Evolutionary conservation across 768 basidiomycete genomes (phyloP), one percentile per base, ranked within the genome.

Genomic region (Tricholoma matsutake): DNA sequence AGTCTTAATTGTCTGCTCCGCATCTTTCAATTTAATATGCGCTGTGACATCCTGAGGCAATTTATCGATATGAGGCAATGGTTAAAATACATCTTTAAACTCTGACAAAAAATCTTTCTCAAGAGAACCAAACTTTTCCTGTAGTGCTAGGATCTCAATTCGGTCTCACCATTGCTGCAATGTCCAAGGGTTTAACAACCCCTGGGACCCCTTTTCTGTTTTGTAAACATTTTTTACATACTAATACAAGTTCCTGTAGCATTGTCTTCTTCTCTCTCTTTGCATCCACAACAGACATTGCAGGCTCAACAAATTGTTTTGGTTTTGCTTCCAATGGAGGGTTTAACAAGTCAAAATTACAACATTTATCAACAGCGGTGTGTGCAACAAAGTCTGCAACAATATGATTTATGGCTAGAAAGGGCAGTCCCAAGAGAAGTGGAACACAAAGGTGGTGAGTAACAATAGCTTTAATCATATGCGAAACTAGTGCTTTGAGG

Each of bases 401-500:
- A 41, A 72, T 58, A 22, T 64, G 57, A 43, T 69, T 61, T 3
- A 47, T 3, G 18, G 39, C n/a, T 22, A 70, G 59, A 53, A 65
- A 70, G 60, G 68, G 63, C 2, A 70, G 65, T 66, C 72, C 70
- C 3, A 73, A 61, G 2, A 73, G 39, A 11, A 73, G 13, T 0
- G 68, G 69, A 61, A 69, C 58, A 62, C 66, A 51, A 1, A 51
- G 28, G 28, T n/a, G 6, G 8, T 28, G 49, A 14, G 28, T 51
- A 4, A 51, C 49, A 51, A 51, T 16, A 5, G 49, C 49, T 29
- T 51, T 51, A 51, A n/a, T n/a, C n/a, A 51, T 51, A 6, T 25
- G 29, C 6, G 14, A 4, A 14, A 25, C 22, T n/a, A n/a, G n/a
- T n/a, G n/a, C n/a, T n/a, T n/a, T n/a, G n/a, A n/a, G n/a, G n/a